Evolutionary conservation across 176 grass and related monocot genomes (phyloP).

Genomic region (Cenchrus americanus): DNA sequence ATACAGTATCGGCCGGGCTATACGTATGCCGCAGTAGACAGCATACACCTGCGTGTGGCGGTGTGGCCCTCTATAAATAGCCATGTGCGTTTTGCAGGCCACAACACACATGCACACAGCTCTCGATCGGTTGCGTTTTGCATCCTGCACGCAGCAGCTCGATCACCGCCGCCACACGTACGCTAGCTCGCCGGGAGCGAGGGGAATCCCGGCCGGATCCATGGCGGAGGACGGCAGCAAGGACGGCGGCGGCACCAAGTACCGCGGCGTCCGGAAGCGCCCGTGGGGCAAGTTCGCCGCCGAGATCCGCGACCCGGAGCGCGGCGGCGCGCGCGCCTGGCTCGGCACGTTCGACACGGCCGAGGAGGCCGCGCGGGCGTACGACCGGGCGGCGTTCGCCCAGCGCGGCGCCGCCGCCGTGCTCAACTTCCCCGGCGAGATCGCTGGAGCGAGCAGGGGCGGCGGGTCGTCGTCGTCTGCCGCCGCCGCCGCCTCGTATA

Average conservation of each 20-base stretch:
- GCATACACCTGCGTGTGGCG: neutral
- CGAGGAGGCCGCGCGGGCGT: constrained; percentile 65
- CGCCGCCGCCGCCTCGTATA: neutral
- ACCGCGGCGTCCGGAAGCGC: constrained; percentile 66
- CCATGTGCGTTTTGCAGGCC: neutral
- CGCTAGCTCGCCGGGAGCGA: neutral
- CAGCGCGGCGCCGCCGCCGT: constrained; percentile 52
- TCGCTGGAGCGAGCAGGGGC: constrained; percentile 16
- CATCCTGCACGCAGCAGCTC: neutral
- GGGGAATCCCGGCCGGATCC: neutral
- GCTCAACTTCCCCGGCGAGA: constrained; percentile 64
- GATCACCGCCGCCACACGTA: neutral
- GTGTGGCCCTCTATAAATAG: constrained; percentile 38
- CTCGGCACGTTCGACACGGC: constrained; percentile 78
- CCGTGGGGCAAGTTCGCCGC: constrained; percentile 73
- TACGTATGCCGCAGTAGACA: neutral
- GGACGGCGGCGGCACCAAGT: constrained; percentile 35
- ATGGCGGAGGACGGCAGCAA: constrained; percentile 28
- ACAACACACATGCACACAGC: neutral
- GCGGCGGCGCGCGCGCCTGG: constrained; percentile 60
- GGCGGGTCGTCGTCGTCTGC: neutral
- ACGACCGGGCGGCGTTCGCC: constrained; percentile 59
- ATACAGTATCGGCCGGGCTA: neutral
- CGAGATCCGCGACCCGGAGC: constrained; percentile 71
- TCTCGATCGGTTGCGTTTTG: neutral